phyloP scores from a whole-genome alignment of 1,284 basidiomycete species.

The Paramarasmius palmivorus region DNA sequence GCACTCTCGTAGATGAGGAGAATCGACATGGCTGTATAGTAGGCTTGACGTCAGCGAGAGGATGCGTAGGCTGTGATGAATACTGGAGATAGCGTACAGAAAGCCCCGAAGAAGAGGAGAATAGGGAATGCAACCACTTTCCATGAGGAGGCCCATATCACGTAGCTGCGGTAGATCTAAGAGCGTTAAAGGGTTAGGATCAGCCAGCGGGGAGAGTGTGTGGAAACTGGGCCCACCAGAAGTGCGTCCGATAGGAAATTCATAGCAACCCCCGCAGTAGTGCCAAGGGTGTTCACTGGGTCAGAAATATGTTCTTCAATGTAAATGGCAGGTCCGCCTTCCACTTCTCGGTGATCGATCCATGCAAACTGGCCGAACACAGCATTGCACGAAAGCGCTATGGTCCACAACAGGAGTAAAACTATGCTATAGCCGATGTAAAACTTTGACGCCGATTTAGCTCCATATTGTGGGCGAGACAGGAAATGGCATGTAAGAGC shows the following conservation, averaged over 20 bases:
- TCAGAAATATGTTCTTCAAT: conserved; percentile 20
- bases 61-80: background rate
- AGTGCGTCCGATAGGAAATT: conserved; percentile 29
- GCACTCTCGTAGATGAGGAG: conserved; percentile 25
- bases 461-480: conserved; percentile 10
- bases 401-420: conserved; percentile 24
- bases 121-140: conserved; percentile 22
- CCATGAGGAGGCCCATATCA: conserved; percentile 25
- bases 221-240: conserved; percentile 18
- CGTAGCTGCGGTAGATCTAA: conserved; percentile 30
- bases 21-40: conserved; percentile 22
- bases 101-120: conserved; percentile 25
- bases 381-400: conserved; percentile 24
- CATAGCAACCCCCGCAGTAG: conserved; percentile 23
- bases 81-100: conserved; percentile 28
- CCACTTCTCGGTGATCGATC: conserved; percentile 26
- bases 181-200: background rate
- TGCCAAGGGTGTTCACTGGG: conserved; percentile 28
- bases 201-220: background rate
- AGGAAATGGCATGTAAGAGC: conserved; percentile 22
- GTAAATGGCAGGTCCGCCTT: conserved; percentile 26
- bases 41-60: background rate
- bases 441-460: conserved; percentile 15
- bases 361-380: conserved; percentile 25
- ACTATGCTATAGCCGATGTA: conserved; percentile 23